A percentile compares a stretch with the other conserved stretches of the same genome.
Conservation (phyloP, 1,284 basidiomycete genomes). For the Cryptococcus floricola region DNA sequence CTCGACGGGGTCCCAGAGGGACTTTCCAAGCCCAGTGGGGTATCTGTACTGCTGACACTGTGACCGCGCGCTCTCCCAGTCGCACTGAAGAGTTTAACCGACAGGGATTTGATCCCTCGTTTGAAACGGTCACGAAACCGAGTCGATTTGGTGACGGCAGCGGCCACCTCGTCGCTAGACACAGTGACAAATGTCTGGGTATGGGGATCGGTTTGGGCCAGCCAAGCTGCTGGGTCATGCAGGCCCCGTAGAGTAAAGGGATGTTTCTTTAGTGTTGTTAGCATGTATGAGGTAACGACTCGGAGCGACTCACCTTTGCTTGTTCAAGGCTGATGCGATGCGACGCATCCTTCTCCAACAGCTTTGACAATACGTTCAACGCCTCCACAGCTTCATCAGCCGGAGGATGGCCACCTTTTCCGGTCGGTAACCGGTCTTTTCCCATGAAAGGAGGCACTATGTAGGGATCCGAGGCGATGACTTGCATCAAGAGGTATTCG, state of each 20-base stretch:
- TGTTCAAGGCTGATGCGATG: constrained; percentile 76
- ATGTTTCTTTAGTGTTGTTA: constrained; percentile 34
- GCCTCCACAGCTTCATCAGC: constrained; percentile 55
- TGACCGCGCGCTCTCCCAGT: constrained; percentile 32
- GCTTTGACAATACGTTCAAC: constrained; percentile 65
- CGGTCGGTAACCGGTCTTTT: constrained; percentile 61
- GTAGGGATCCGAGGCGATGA: constrained; percentile 79
- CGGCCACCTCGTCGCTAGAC: constrained; percentile 73
- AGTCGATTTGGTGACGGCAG: constrained; percentile 57
- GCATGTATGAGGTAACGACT: neutral
- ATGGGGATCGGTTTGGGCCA: constrained; percentile 66
- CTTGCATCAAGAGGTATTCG: constrained; percentile 78
- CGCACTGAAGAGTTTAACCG: constrained; percentile 13
- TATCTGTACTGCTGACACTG: constrained; percentile 26
- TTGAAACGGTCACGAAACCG: constrained; percentile 40
- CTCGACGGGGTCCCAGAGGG: constrained; percentile 8
- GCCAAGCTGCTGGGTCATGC: constrained; percentile 69
- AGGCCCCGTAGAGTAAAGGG: constrained; percentile 78
- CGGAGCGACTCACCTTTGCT: constrained; percentile 65
- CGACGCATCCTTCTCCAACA: constrained; percentile 78
- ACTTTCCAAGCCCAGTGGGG: constrained; percentile 2
- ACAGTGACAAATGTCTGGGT: constrained; percentile 62
- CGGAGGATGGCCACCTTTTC: constrained; percentile 52
- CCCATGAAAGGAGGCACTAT: constrained; percentile 69
- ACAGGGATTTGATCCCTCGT: constrained; percentile 38